phyloP scores from a whole-genome alignment of 2,329 filamentous ascomycete species.

The Penicillium sp. region DNA sequence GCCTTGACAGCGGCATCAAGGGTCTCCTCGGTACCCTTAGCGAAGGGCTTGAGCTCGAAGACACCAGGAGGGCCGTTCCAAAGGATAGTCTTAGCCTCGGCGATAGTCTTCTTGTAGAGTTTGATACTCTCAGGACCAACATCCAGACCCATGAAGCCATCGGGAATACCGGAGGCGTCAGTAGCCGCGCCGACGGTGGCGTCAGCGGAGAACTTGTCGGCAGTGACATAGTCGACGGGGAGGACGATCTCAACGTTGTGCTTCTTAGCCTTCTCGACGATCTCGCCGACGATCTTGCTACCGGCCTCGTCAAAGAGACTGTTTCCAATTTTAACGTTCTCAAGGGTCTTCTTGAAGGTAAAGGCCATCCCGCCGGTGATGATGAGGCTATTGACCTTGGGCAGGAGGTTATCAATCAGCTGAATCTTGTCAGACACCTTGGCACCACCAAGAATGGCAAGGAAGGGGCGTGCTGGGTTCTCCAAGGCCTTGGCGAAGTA shows the following conservation, averaged over 20 bases:
- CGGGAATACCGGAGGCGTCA: constrained; percentile 84
- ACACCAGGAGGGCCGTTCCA: constrained; percentile 98
- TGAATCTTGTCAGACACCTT: constrained; percentile 99
- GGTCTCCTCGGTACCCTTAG: constrained; percentile 85
- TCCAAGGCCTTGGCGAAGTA: constrained; percentile 98
- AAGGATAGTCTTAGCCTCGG: constrained; percentile 88
- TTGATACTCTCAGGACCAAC: constrained; percentile 85
- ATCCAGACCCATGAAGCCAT: constrained; percentile 98
- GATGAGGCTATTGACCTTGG: constrained; percentile 95
- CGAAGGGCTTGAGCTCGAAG: constrained; percentile 95
- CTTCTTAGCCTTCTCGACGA: constrained; percentile 94
- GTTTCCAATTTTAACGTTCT: constrained; percentile 84
- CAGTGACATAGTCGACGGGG: constrained; percentile 92
- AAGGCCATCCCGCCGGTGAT: constrained; percentile 99
- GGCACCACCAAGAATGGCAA: constrained; percentile 95
- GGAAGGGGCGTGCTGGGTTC: constrained; percentile 88
- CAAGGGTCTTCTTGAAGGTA: constrained; percentile 99
- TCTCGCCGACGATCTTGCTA: constrained; percentile 80
- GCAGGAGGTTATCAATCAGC: constrained; percentile 96
- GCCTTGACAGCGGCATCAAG: constrained; percentile 84
- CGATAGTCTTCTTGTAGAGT: constrained; percentile 84
- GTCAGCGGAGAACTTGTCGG: constrained; percentile 88
- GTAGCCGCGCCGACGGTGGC: constrained; percentile 78
- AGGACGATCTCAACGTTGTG: constrained; percentile 94
- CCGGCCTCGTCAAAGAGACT: constrained; percentile 92